phyloP scores from a whole-genome alignment of 768 basidiomycete genomes.

The Neoboletus brunneissimus region DNA sequence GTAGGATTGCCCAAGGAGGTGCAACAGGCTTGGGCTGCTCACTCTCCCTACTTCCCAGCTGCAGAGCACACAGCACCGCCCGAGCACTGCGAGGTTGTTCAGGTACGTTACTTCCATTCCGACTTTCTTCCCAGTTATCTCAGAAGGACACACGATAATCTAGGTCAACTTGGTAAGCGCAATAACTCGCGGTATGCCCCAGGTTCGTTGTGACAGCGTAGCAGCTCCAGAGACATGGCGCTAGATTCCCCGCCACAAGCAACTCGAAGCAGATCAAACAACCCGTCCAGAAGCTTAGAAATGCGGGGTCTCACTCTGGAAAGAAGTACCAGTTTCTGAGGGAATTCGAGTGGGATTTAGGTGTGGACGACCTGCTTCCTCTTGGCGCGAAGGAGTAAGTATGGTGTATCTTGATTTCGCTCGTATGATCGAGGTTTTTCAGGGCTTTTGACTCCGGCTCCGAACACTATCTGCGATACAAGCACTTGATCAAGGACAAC shows the following conservation, averaged over 20 bases:
- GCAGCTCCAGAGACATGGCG: conserved; percentile 79
- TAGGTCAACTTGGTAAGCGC: conserved; percentile 35
- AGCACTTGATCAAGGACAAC: conserved; percentile 39
- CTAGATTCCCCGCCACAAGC: conserved; percentile 66
- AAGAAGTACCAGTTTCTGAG: conserved; percentile 53
- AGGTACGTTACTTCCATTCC: conserved; percentile 37
- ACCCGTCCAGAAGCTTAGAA: conserved; percentile 54
- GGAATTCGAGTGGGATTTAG: conserved; percentile 58
- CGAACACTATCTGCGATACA: conserved; percentile 54
- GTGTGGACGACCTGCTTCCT: conserved; percentile 56
- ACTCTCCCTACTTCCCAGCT: conserved; percentile 57
- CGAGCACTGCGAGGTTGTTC: conserved; percentile 48
- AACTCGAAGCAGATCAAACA: conserved; percentile 41
- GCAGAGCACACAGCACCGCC: conserved; percentile 47
- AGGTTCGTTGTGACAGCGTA: conserved; percentile 2
- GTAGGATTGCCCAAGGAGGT: conserved; percentile 21
- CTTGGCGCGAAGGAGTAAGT: conserved; percentile 66
- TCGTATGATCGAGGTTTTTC: neutral
- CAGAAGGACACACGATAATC: neutral
- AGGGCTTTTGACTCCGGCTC: conserved; percentile 54
- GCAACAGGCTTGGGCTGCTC: conserved; percentile 52
- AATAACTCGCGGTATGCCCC: neutral
- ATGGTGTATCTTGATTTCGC: neutral
- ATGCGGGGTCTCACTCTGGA: conserved; percentile 44
- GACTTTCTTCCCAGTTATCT: neutral